phyloP scores from a whole-genome alignment of 1,139 yeast species.

The Taphrina pruni region DNA sequence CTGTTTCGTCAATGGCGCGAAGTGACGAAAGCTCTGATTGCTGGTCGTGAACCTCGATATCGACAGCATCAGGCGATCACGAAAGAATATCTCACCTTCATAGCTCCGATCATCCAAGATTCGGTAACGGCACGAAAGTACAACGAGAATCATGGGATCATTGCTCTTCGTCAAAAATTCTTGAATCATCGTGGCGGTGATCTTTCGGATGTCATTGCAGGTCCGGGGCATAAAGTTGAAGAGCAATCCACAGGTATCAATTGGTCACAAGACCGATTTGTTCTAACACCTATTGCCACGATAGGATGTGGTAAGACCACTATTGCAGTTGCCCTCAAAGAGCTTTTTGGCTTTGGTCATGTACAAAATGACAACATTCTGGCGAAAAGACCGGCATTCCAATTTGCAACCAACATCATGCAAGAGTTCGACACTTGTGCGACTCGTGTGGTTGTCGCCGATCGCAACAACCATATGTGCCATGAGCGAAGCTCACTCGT shows the following conservation, averaged over 20 bases:
- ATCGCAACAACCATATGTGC: conserved; percentile 78
- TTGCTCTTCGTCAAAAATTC: conserved; percentile 68
- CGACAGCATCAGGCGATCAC: conserved; percentile 66
- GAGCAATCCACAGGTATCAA: background rate
- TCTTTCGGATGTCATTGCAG: conserved; percentile 55
- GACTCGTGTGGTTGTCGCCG: conserved; percentile 68
- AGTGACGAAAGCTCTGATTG: conserved; percentile 69
- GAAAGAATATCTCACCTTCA: conserved; percentile 70
- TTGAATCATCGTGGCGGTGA: conserved; percentile 58
- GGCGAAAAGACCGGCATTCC: conserved; percentile 53
- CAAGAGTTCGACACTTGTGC: conserved; percentile 51
- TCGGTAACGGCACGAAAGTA: conserved; percentile 59
- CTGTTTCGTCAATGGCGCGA: conserved; percentile 92
- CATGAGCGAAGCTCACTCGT: conserved; percentile 74
- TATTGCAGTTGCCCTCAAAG: conserved; percentile 64
- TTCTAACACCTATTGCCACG: conserved; percentile 82
- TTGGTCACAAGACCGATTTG: conserved; percentile 54
- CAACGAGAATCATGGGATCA: conserved; percentile 70
- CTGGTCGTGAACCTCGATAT: conserved; percentile 55
- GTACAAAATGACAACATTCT: conserved; percentile 84
- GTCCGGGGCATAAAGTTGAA: background rate
- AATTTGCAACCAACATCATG: conserved; percentile 61
- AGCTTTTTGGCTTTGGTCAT: conserved; percentile 70
- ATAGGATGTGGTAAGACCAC: conserved; percentile 97
- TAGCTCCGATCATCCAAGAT: conserved; percentile 51